phyloP scores from a whole-genome alignment of 2,329 filamentous ascomycete genomes.

The Pezizomycotina sp. region DNA sequence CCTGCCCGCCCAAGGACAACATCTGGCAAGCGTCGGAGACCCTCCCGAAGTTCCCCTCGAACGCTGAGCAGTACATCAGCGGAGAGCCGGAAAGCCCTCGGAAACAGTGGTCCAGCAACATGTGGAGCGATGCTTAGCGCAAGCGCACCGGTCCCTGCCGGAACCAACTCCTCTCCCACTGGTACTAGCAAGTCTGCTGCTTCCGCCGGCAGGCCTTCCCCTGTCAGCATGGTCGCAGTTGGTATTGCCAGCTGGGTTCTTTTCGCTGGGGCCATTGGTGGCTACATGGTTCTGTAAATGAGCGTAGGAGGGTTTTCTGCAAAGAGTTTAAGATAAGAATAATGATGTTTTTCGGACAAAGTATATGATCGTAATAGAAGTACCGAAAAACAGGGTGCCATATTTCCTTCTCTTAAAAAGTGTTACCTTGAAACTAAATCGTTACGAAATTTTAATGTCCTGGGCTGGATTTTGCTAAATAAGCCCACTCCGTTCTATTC shows the following conservation, averaged over 20 bases:
- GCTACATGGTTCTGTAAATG: conserved; percentile 15
- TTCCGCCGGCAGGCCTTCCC: conserved; percentile 5
- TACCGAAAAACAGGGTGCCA: no score
- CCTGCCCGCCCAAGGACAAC: conserved; percentile 9
- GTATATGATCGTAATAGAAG: no score
- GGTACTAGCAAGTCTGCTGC: conserved; percentile 4
- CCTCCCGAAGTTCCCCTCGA: conserved; percentile 11
- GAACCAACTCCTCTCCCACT: conserved; percentile 3
- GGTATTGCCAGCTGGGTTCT: conserved; percentile 10
- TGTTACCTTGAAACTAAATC: no score
- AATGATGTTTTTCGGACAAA: no score
- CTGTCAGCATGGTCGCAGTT: conserved; percentile 11
- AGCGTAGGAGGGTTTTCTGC: no score
- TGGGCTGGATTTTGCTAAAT: no score
- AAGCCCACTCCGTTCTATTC: no score
- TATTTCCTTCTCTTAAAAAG: no score
- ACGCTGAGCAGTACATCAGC: no score
- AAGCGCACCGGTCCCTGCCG: neutral
- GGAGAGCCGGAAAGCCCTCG: conserved; percentile 10
- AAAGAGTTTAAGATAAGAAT: no score
- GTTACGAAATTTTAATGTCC: no score
- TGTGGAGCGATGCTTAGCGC: conserved; percentile 9
- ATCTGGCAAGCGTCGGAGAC: conserved; percentile 24
- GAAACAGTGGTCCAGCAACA: conserved; percentile 17
- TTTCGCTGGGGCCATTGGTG: conserved; percentile 12